phyloP scores from a whole-genome alignment of 2,329 filamentous ascomycete species.

The Ilyonectria robusta region DNA sequence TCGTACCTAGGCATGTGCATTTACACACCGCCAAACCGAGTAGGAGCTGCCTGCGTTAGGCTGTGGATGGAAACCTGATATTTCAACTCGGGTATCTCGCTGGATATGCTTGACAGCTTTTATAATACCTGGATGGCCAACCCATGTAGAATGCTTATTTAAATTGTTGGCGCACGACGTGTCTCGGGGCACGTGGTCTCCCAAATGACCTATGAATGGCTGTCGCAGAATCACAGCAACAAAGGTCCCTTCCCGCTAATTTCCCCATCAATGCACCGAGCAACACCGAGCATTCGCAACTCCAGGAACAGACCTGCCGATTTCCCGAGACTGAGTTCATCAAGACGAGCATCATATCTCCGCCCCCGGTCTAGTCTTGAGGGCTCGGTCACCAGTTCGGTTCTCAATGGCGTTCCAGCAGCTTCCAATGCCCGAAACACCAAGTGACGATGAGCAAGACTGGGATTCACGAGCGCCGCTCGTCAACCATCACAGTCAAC shows the following conservation, averaged over 20 bases:
- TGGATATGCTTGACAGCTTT: background rate
- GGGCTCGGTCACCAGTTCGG: background rate
- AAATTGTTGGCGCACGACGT: background rate
- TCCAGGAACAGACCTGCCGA: background rate
- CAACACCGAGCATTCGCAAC: slow-evolving; percentile 11
- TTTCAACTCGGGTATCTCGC: background rate
- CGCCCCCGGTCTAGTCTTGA: background rate
- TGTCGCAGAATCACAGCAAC: background rate
- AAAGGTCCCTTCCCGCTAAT: slow-evolving; percentile 1
- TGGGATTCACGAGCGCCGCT: background rate
- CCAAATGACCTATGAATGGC: background rate
- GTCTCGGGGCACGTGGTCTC: slow-evolving; percentile 1
- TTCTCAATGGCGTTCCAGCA: slow-evolving; percentile 4
- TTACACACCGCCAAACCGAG: background rate
- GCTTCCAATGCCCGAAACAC: background rate
- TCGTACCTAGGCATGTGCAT: too few relatives aligned
- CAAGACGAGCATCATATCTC: background rate
- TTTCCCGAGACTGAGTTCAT: background rate
- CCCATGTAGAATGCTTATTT: background rate
- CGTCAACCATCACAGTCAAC: background rate
- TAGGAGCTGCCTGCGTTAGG: background rate
- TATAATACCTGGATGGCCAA: background rate
- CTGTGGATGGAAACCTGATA: background rate
- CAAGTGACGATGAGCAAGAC: background rate
- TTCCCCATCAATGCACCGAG: slow-evolving; percentile 19